Evolutionary conservation across 2,329 filamentous ascomycete species (phyloP), one percentile per base, ranked within the genome.

Genomic region (Aspergillus versicolor): DNA sequence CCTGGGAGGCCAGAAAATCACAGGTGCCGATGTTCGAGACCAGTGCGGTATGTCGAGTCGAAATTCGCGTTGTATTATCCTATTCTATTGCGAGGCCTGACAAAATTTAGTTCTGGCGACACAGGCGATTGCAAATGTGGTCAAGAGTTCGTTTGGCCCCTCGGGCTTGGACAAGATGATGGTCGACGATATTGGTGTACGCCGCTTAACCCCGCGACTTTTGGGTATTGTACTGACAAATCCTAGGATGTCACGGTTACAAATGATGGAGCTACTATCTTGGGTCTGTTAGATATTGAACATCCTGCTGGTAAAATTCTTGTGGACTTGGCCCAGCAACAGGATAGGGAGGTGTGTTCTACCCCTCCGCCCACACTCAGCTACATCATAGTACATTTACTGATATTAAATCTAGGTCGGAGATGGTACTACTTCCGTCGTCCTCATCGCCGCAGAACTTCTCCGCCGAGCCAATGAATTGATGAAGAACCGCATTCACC

Each of bases 121-220:
- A 45, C 92, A 97, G 76, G 92, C 93, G 58, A 97, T 99, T 71
- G 89, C 94, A 70, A 99, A 97, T 86, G 92, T 99, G 59, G 92
- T 99, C 76, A 97, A 96, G 82, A 96, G 91, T 77, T 99, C 94
- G 15, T 99, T 99, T 73, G 94, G 94, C 55, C 94, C 94, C 51
- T 96, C 91, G 61, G 94, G 94, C 48, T 84, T 99, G 65, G 94
- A 99, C 76, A 99, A 99, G 85, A 99, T 99, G 94, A 97, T 99
- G 94, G 94, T 99, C 69, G 94, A 99, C 79, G 94, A 99, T 75
- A 97, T 99, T 75, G 94, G 94, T 72, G 89, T 91, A 85, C 68
- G 87, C 69, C 57, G 56, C 19, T 22, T 40, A 61, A 63, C 62
- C 66, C 64, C 65, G 58, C 64, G 52, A 51, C 24, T 24, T 49